phyloP scores from a whole-genome alignment of 2,329 filamentous ascomycete genomes.

The Purpureocillium takamizusanense region DNA sequence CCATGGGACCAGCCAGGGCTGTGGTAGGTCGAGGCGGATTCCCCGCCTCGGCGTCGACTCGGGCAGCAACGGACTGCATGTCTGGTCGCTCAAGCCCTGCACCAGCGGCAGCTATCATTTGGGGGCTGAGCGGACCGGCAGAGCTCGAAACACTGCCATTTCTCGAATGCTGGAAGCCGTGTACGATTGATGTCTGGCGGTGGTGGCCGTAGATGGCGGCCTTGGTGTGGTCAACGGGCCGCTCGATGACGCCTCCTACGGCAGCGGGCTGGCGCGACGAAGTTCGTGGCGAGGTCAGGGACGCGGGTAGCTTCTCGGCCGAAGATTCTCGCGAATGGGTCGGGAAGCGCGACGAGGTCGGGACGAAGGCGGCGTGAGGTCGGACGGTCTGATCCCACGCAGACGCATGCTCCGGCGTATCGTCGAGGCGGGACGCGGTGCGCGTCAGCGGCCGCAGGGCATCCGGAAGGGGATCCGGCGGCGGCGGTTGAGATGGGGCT shows the following conservation, averaged over 20 bases:
- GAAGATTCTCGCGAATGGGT: slow-evolving; percentile 51
- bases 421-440: slow-evolving; percentile 40
- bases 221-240: slow-evolving; percentile 48
- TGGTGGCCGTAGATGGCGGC: slow-evolving; percentile 68
- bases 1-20: slow-evolving; percentile 32
- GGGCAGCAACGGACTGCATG: slow-evolving; percentile 33
- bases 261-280: slow-evolving; percentile 28
- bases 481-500: slow-evolving; percentile 52
- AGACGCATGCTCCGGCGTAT: slow-evolving; percentile 41
- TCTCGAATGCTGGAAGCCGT: slow-evolving; percentile 87
- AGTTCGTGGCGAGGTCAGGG: slow-evolving; percentile 26
- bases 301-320: slow-evolving; percentile 38
- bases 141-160: slow-evolving; percentile 81
- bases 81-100: slow-evolving; percentile 45
- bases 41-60: slow-evolving; percentile 34
- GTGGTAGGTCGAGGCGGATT: slow-evolving; percentile 34
- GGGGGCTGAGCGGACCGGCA: slow-evolving; percentile 78
- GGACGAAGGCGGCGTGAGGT: slow-evolving; percentile 30
- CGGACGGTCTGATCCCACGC: slow-evolving; percentile 44
- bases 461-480: slow-evolving; percentile 46
- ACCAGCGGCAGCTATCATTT: slow-evolving; percentile 67
- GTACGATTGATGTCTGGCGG: slow-evolving; percentile 92
- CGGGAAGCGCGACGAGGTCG: slow-evolving; percentile 27
- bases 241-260: slow-evolving; percentile 34
- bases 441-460: slow-evolving; percentile 42